Conservation (phyloP, 2,329 filamentous ascomycete genomes). For the Metarhizium album region DNA sequence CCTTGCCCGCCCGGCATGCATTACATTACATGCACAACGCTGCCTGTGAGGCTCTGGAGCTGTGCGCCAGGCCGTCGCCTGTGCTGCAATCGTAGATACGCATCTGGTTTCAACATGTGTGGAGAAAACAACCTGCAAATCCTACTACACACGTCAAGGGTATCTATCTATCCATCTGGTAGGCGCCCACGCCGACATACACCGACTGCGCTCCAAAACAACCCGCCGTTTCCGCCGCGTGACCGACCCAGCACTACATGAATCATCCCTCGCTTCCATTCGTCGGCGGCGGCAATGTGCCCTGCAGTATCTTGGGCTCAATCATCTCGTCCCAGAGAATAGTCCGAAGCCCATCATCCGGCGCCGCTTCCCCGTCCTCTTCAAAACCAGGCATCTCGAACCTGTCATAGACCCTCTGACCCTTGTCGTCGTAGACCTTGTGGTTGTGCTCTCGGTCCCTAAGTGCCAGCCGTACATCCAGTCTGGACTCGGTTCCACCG, state of each 20-base stretch:
- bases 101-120: too few relatives aligned
- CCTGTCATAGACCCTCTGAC: constrained; percentile 62
- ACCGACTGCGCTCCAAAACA: too few relatives aligned
- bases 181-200: too few relatives aligned
- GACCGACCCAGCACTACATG: neutral
- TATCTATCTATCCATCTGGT: too few relatives aligned
- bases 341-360: constrained; percentile 51
- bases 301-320: constrained; percentile 54
- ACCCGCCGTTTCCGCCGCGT: too few relatives aligned
- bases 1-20: too few relatives aligned
- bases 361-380: constrained; percentile 47
- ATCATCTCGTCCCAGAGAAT: constrained; percentile 52
- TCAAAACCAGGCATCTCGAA: constrained; percentile 63
- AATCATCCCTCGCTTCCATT: neutral
- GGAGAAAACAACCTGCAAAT: too few relatives aligned
- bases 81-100: too few relatives aligned
- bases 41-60: too few relatives aligned
- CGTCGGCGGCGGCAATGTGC: constrained; percentile 11
- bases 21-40: too few relatives aligned
- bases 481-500: constrained; percentile 34
- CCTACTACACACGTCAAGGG: too few relatives aligned
- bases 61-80: too few relatives aligned
- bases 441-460: constrained; percentile 52
- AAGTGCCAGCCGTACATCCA: constrained; percentile 57
- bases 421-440: constrained; percentile 52